Percentiles rank a stretch among this genome's conserved stretches.
Evolutionary conservation across 306 rosid species (phyloP).

Genomic region (Carpinus fangiana): DNA sequence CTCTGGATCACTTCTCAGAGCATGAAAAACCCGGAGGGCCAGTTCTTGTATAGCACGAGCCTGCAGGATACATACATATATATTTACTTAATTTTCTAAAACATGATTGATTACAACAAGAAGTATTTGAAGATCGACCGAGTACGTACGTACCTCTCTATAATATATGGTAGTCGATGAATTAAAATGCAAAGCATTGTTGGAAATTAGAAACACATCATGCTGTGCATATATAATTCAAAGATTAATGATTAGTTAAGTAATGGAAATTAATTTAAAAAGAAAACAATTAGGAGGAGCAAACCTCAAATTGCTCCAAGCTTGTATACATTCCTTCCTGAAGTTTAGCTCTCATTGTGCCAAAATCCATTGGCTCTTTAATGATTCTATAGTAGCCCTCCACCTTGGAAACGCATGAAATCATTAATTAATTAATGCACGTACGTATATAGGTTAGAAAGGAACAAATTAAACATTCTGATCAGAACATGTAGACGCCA

Average conservation of each 20-base stretch:
- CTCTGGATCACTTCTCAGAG: slow-evolving; percentile 31
- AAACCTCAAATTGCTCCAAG: slow-evolving; percentile 45
- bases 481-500: not conserved
- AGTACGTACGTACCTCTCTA: slow-evolving; percentile 23
- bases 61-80: slow-evolving; percentile 7
- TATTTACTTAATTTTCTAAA: not conserved
- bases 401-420: slow-evolving; percentile 28
- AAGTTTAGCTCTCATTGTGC: slow-evolving; percentile 44
- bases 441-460: not conserved
- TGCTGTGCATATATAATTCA: slow-evolving; percentile 20
- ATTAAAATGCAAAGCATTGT: slow-evolving; percentile 42
- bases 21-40: slow-evolving; percentile 21
- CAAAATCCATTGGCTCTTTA: slow-evolving; percentile 48
- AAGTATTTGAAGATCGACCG: not conserved
- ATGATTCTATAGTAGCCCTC: slow-evolving; percentile 29
- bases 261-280: not conserved
- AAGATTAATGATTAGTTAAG: not conserved
- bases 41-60: slow-evolving; percentile 32
- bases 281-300: not conserved
- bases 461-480: not conserved
- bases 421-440: not conserved
- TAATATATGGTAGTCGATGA: slow-evolving; percentile 31
- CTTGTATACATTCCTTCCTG: slow-evolving; percentile 31
- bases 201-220: slow-evolving; percentile 27
- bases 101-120: not conserved